Conservation (phyloP, 768 basidiomycete species). For the Crucibulum laeve region DNA sequence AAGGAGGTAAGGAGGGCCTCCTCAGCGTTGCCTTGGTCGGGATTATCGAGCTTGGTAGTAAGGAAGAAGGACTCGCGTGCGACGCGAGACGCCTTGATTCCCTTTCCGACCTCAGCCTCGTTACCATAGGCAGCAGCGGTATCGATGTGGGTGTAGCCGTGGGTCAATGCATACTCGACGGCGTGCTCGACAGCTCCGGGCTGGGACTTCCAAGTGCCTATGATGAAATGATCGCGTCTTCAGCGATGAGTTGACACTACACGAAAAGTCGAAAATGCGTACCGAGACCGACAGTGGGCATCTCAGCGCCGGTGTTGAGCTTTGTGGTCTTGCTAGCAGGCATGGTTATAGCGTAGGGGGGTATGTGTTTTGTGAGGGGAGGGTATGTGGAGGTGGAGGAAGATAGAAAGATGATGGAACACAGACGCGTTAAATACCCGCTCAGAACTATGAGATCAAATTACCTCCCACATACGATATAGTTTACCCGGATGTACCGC, state of each 20-base stretch:
- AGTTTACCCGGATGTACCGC: too few relatives aligned
- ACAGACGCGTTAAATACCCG: too few relatives aligned
- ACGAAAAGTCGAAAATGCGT: slow-evolving; percentile 10
- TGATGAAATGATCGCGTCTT: not conserved
- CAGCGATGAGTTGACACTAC: not conserved
- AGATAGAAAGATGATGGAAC: too few relatives aligned
- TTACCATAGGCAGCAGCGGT: slow-evolving; percentile 70
- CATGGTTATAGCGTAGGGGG: too few relatives aligned
- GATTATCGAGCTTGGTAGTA: slow-evolving; percentile 69
- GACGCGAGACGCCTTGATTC: slow-evolving; percentile 73
- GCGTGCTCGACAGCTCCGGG: slow-evolving; percentile 71
- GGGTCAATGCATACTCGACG: slow-evolving; percentile 67
- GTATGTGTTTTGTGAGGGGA: too few relatives aligned
- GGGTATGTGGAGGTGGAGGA: too few relatives aligned
- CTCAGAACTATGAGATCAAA: too few relatives aligned
- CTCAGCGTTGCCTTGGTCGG: slow-evolving; percentile 53
- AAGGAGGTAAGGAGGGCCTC: slow-evolving; percentile 70
- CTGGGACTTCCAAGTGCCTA: slow-evolving; percentile 76
- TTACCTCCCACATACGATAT: too few relatives aligned
- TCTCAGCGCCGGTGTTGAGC: slow-evolving; percentile 74
- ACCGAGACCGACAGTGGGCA: slow-evolving; percentile 75
- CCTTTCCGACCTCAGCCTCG: slow-evolving; percentile 78
- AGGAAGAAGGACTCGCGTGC: slow-evolving; percentile 73
- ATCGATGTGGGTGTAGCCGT: slow-evolving; percentile 73
- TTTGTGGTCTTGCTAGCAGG: slow-evolving; percentile 45